Base-by-base conservation (phyloP, 2,329 filamentous ascomycete species). In the Xylaria polymorpha region DNA sequence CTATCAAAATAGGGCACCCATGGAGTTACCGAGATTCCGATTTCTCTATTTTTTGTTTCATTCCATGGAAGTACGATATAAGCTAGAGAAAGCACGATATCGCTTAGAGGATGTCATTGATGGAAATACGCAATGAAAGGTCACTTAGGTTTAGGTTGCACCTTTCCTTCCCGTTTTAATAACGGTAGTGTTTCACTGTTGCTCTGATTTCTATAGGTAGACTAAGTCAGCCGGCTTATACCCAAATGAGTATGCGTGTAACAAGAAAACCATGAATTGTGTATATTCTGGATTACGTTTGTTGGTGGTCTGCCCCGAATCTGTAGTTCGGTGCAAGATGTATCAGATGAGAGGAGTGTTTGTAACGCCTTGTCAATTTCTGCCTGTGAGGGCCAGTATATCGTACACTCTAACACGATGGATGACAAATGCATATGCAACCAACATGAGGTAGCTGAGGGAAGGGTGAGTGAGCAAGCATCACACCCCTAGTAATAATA, bases 401-500 rank as follows among this genome's bases (percentile, higher is more conserved):
- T 57, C n/a, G 55, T 65, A 48, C 61, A 51, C 61, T 50, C 57
- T 35, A 67, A 68, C 46, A 39, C 35, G 56, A 48, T 20, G 32
- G 43, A 39, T 22, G 44, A 64, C 22, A 51, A 48, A 61, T 61
- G 48, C 51, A 44, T 25, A 43, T 20, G 57, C 25, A 39, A 59
- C 48, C 4, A 67, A 56, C 5, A 39, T 41, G 39, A 20, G 39
- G 48, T 50, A 61, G 20, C n/a, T 22, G 51, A 65, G 32, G 22
- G 43, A 53, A 55, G 22, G 39, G 56, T 41, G 41, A 43, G 29
- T 46, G 25, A 48, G 20, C 15, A 37, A 57, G 41, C n/a, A 46
- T 63, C 50, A 64, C 56, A 51, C 39, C 48, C 61, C 55, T 46
- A 35, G 22, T 66, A 63, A 68, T 66, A 63, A 68, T 64, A 51